These are phyloP conservation scores for Neoascochyta sp. DNA, from an alignment of 2,329 filamentous ascomycete species.

Conservation along the genomic window DNA sequence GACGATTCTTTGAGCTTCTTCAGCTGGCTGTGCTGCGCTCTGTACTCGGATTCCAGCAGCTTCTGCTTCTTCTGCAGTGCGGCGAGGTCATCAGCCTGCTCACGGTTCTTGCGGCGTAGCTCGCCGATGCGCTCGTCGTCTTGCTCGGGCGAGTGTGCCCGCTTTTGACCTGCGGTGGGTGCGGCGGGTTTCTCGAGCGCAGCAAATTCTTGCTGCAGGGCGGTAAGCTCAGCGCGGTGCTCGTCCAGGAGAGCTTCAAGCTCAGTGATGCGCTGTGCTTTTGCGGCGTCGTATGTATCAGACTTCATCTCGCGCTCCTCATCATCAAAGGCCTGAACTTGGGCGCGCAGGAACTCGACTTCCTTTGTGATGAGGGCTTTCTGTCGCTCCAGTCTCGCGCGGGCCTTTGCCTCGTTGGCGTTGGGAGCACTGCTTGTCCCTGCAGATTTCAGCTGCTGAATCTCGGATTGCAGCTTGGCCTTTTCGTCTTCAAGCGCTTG, in stretches of 20 bases:
- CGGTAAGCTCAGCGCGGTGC: conserved; percentile 77
- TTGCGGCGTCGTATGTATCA: conserved; percentile 72
- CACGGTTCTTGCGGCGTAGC: conserved; percentile 81
- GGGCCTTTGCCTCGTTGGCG: conserved; percentile 60
- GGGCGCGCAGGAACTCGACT: conserved; percentile 87
- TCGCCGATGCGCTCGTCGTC: conserved; percentile 73
- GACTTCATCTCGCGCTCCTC: conserved; percentile 86
- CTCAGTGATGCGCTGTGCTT: conserved; percentile 69
- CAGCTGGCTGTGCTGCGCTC: conserved; percentile 70
- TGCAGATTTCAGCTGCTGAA: conserved; percentile 63
- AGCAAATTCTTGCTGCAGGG: conserved; percentile 69
- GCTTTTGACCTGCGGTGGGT: conserved; percentile 55
- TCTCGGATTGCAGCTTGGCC: conserved; percentile 59
- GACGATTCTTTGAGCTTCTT: conserved; percentile 62
- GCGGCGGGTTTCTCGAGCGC: conserved; percentile 56
- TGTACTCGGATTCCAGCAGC: conserved; percentile 71
- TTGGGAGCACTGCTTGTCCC: conserved; percentile 37
- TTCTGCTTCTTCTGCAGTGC: conserved; percentile 66
- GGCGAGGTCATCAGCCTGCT: conserved; percentile 73
- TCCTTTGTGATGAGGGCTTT: conserved; percentile 83
- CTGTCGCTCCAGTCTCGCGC: conserved; percentile 77
- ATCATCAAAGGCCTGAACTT: conserved; percentile 78
- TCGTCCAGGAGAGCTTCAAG: conserved; percentile 83
- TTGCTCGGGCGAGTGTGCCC: conserved; percentile 52
- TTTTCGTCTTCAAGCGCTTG: conserved; percentile 69